Evolutionary conservation across 179 eudicot genomes (phyloP).

Genomic region (Gypsophila paniculata): DNA sequence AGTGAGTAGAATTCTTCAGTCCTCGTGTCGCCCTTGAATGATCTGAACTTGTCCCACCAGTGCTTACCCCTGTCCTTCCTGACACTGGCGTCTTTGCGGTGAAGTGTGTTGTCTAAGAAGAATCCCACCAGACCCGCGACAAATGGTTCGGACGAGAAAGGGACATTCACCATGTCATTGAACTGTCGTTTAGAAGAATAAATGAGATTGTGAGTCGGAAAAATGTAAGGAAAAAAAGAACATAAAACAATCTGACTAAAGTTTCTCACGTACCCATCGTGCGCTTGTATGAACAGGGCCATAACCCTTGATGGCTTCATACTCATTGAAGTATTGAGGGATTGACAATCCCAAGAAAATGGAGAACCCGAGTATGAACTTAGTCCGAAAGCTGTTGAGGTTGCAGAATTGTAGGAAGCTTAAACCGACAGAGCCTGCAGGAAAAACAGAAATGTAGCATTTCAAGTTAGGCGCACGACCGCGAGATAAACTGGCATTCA

Average conservation of each 20-base stretch:
- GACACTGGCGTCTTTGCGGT: conserved; percentile 46
- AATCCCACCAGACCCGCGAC: conserved; percentile 71
- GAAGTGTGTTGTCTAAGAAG: conserved; percentile 66
- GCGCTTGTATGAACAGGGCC: conserved; percentile 76
- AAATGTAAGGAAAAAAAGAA: not conserved
- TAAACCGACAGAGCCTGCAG: conserved; percentile 70
- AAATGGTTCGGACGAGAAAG: conserved; percentile 85
- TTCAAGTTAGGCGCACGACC: no score
- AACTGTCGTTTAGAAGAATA: conserved; percentile 44
- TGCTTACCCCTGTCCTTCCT: conserved; percentile 82
- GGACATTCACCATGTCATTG: conserved; percentile 90
- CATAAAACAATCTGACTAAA: not conserved
- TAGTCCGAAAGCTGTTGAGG: conserved; percentile 79
- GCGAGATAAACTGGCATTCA: no score
- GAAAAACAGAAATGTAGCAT: not conserved
- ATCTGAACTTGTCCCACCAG: conserved; percentile 91
- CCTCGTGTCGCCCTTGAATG: conserved; percentile 66
- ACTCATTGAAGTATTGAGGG: conserved; percentile 88
- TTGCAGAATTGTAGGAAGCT: conserved; percentile 85
- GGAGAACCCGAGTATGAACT: conserved; percentile 70
- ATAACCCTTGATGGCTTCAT: conserved; percentile 51
- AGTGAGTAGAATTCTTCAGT: conserved; percentile 82
- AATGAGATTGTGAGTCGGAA: not conserved
- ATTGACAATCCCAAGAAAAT: conserved; percentile 73
- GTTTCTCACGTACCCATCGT: conserved; percentile 62